These are phyloP conservation scores for Boletus rufocinnamomeus DNA, from an alignment of 768 basidiomycete genomes.

Conservation along the genomic window DNA sequence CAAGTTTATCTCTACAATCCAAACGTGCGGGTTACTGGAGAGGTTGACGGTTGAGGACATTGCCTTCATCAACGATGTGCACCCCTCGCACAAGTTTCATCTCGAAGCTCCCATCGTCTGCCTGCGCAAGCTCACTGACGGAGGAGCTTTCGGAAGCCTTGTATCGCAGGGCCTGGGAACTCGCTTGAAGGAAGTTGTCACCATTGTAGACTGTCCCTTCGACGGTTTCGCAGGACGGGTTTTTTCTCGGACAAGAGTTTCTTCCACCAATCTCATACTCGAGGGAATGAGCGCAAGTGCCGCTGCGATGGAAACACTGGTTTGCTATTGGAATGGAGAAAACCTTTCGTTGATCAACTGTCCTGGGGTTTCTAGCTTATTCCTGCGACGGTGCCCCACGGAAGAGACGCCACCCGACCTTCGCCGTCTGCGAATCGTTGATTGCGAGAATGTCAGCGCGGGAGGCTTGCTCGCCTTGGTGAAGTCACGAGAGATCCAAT, in stretches of 20 bases:
- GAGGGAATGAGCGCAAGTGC: background rate
- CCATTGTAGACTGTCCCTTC: constrained; percentile 5
- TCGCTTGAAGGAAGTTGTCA: constrained; percentile 6
- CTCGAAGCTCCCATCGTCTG: constrained; percentile 5
- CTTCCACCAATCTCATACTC: constrained; percentile 5
- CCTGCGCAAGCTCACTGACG: constrained; percentile 2
- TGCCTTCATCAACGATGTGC: constrained; percentile 8
- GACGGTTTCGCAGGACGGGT: constrained; percentile 1
- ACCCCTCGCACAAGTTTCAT: constrained; percentile 3
- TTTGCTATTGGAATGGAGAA: constrained; percentile 14
- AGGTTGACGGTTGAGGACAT: constrained; percentile 8
- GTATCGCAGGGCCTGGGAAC: constrained; percentile 4
- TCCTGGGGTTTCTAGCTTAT: constrained; percentile 1
- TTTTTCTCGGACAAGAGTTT: constrained; percentile 1
- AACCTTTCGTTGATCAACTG: constrained; percentile 8
- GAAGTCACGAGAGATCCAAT: constrained; percentile 5
- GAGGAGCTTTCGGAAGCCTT: background rate
- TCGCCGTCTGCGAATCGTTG: constrained; percentile 6
- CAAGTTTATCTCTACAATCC: background rate
- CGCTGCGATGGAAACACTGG: background rate
- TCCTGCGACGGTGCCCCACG: constrained; percentile 4
- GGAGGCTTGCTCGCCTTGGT: background rate
- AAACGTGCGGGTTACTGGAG: background rate
- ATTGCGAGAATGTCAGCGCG: constrained; percentile 5
- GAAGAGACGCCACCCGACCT: constrained; percentile 5